phyloP scores from a whole-genome alignment of 1,284 basidiomycete species.

The Microbotryum lychnidis-dioicae region DNA sequence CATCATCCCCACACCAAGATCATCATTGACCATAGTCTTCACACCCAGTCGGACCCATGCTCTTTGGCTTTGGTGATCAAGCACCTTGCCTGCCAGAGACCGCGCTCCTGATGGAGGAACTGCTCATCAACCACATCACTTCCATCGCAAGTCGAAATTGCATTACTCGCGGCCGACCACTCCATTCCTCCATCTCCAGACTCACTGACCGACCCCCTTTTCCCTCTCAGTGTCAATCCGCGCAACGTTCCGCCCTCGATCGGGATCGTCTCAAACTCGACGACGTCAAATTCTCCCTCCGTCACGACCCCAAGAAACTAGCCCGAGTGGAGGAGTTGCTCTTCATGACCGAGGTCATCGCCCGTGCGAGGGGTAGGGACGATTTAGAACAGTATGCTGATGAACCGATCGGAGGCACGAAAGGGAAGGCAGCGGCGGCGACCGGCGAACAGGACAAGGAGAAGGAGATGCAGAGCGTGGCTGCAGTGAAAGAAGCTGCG shows the following conservation, averaged over 20 bases:
- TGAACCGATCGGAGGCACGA: background rate
- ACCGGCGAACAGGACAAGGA: too few relatives aligned
- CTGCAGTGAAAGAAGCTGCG: too few relatives aligned
- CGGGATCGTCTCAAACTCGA: conserved; percentile 43
- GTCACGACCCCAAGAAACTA: conserved; percentile 71
- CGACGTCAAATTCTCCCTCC: conserved; percentile 62
- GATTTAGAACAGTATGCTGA: conserved; percentile 18
- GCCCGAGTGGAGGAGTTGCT: conserved; percentile 78
- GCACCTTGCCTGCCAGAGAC: too few relatives aligned
- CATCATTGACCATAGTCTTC: too few relatives aligned
- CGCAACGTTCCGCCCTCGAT: background rate
- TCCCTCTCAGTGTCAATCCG: background rate
- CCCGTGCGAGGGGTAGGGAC: conserved; percentile 51
- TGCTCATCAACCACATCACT: conserved; percentile 79
- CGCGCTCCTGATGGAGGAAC: conserved; percentile 69
- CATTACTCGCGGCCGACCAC: too few relatives aligned
- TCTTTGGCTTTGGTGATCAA: too few relatives aligned
- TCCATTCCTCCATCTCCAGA: background rate
- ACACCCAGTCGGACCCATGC: too few relatives aligned
- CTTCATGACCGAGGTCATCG: conserved; percentile 86
- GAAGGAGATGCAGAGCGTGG: too few relatives aligned
- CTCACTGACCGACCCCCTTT: background rate
- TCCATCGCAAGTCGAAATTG: conserved; percentile 58
- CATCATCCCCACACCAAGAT: too few relatives aligned
- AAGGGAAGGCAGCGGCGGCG: too few relatives aligned